Percentiles rank a stretch among this genome's conserved stretches.
phyloP scores from a whole-genome alignment of 805 yeast species.

The Myxozyma kluyveri region DNA sequence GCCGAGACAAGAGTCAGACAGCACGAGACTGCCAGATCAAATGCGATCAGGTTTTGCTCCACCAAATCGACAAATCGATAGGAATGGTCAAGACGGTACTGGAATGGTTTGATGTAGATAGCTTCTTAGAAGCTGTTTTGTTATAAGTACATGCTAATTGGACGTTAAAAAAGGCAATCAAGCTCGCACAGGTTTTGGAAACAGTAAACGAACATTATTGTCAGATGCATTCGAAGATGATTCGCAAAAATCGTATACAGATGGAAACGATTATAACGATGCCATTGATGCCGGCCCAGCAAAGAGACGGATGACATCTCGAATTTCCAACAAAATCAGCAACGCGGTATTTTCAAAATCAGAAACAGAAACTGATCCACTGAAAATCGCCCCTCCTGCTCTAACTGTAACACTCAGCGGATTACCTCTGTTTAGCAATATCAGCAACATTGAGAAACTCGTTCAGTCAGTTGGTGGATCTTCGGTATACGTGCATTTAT shows the following conservation, averaged over 20 bases:
- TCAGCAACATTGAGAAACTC: background rate
- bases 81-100: too few relatives aligned
- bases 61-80: too few relatives aligned
- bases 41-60: too few relatives aligned
- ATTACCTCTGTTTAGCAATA: conserved; percentile 10
- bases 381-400: background rate
- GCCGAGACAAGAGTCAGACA: too few relatives aligned
- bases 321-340: background rate
- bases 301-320: background rate
- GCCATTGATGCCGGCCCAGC: background rate
- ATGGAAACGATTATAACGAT: background rate
- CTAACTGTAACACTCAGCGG: conserved; percentile 16
- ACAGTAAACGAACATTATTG: background rate
- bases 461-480: background rate
- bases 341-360: too few relatives aligned
- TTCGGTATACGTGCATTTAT: conserved; percentile 8
- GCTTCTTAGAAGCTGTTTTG: too few relatives aligned
- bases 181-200: background rate
- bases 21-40: too few relatives aligned
- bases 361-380: background rate
- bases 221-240: background rate
- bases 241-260: too few relatives aligned
- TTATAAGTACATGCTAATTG: too few relatives aligned
- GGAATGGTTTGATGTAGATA: too few relatives aligned
- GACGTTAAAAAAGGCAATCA: too few relatives aligned